Evolutionary conservation across 305 asterid species (phyloP), one percentile per base, ranked within the genome.

Genomic region (Solanum chacoense): DNA sequence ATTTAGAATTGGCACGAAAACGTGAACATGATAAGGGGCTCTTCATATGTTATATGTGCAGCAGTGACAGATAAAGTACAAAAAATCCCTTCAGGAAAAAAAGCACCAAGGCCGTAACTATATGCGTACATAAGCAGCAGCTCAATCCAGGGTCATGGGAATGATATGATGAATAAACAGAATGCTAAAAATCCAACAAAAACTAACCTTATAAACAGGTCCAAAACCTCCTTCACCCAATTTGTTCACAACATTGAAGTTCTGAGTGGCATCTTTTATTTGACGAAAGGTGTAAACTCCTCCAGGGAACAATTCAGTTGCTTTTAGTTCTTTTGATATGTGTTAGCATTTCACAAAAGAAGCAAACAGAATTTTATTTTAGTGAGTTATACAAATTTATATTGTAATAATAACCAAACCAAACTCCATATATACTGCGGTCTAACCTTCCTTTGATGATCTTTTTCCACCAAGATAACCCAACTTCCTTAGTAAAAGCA

Each of bases 301-400:
- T 88, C 88, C 88, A 3, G 88, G 85, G 86, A 40, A 88, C 45
- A 88, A 34, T 74, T 88, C 85, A 32, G 77, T 86, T 71, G 85
- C 85, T 72, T 38, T 31, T 71, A 50, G 24, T 40, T 71, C 69
- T 22, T 42, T 38, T 76, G 50, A 26, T 24, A 88, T 36, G 84
- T 81, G 38, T 78, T 37, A 71, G 74, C 32, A 7, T 31, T 63
- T 12, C 24, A 12, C 34, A 29, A 26, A 83, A 69, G 9, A 35
- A 72, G 1, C 45, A 76, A 76, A 76, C 83, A 35, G 18, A 63
- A 42, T 31, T 3, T 36, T 67, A 9, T 18, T 34, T 31, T 45
- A 50, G 86, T 24, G 38, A 73, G 26, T 75, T 50, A 37, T 1
- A 29, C 63, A 78, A 24, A n/a, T 37, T 37, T 36, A n/a, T 78